Evolutionary conservation across 805 yeast species (phyloP), one percentile per base, ranked within the genome.

Genomic region (Candida sonorensis): DNA sequence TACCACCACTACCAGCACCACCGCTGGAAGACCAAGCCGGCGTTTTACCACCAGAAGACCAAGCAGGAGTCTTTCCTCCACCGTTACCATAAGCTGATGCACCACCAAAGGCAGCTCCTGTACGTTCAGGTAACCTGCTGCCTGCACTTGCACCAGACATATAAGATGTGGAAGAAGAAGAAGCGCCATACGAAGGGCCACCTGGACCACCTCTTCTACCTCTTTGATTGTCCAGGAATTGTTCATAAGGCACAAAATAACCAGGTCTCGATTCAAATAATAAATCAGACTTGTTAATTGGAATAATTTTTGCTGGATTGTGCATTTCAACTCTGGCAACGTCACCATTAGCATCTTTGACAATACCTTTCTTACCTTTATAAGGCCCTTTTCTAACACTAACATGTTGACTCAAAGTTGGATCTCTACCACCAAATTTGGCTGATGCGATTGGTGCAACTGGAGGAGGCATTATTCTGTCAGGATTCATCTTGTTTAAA

Each of bases 301-400:
- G 84, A 40, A 88, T 77, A 38, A 82, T 83, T 56, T 90, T 92
- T 52, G 80, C 79, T 45, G 88, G 88, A 17, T 96, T 84, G 57
- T 92, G 97, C 42, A 92, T 69, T 61, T 92, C 98, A 27, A 92
- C 84, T 38, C 97, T 74, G 2, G 97, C 97, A 45, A 72, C 74
- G 10, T 81, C 81, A 41, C 94, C 98, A 48, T 86, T 92, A 8
- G 95, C 86, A 53, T 92, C 97, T 45, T 83, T 81, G 26, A 92
- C 85, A 43, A 85, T 82, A 55, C 98, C 98, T 63, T 81, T 78
- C 45, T 86, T 76, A 28, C 98, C 97, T 62, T 92, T 92, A 57
- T 90, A 86, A 29, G 94, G 92, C n/a, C 96, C 86, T 50, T 82
- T 78, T 23, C 84, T 75, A 30, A 92, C 82, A 42, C 86, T 75